Conservation (phyloP, 1,139 yeast genomes). For the Kluyveromyces sp. region DNA sequence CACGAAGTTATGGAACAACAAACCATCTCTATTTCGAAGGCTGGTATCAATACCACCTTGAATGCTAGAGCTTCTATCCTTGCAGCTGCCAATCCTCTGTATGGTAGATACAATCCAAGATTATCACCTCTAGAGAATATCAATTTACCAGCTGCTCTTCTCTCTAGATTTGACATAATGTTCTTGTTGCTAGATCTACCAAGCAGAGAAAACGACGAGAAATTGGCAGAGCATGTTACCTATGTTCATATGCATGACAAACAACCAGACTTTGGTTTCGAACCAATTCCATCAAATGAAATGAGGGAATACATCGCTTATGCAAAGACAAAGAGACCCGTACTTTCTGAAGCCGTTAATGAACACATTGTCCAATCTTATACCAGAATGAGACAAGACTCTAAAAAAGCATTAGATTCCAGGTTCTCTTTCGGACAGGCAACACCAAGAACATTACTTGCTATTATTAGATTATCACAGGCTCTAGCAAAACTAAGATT, state of each 20-base stretch:
- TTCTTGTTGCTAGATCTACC: constrained; percentile 85
- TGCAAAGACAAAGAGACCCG: constrained; percentile 82
- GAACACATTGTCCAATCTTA: constrained; percentile 83
- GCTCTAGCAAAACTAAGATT: constrained; percentile 89
- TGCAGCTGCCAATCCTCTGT: constrained; percentile 97
- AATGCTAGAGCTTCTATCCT: constrained; percentile 93
- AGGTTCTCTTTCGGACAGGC: constrained; percentile 80
- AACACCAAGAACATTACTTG: constrained; percentile 91
- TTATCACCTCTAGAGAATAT: constrained; percentile 92
- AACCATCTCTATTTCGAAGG: constrained; percentile 93
- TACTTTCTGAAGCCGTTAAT: constrained; percentile 78
- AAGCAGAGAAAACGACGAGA: constrained; percentile 68
- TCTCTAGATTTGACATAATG: constrained; percentile 90
- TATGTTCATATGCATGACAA: constrained; percentile 89
- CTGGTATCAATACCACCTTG: constrained; percentile 93
- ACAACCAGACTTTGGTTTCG: constrained; percentile 72
- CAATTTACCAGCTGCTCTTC: constrained; percentile 90
- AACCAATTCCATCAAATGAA: constrained; percentile 69
- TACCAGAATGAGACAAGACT: constrained; percentile 87
- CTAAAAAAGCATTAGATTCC: constrained; percentile 68
- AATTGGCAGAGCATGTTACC: constrained; percentile 87
- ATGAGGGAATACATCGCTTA: constrained; percentile 83
- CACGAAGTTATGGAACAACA: constrained; percentile 99
- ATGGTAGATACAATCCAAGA: constrained; percentile 88
- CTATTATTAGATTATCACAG: constrained; percentile 86